These are phyloP conservation scores for Clarireedia sp. DNA, from an alignment of 2,329 filamentous ascomycete genomes.

Conservation along the genomic window DNA sequence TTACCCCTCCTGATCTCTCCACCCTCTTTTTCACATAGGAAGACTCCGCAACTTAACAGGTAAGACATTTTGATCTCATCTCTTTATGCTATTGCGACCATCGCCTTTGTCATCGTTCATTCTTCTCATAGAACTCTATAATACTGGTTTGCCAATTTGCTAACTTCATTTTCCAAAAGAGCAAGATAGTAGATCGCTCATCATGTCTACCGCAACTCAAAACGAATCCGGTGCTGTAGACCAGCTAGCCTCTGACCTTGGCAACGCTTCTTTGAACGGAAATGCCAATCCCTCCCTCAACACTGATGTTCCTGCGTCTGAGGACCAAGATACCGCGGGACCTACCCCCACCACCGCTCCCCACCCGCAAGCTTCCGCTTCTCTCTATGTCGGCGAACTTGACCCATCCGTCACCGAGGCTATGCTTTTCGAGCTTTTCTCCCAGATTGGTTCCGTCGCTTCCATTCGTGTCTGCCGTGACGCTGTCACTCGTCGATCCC, in stretches of 20 bases:
- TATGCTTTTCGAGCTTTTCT: constrained; percentile 99
- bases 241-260: constrained; percentile 72
- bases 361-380: constrained; percentile 88
- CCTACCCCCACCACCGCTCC: constrained; percentile 67
- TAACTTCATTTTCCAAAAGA: constrained; percentile 1
- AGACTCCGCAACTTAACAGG: constrained; percentile 21
- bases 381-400: constrained; percentile 97
- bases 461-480: constrained; percentile 99
- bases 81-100: constrained; percentile 1
- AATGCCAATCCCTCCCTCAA: constrained; percentile 63
- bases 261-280: constrained; percentile 62
- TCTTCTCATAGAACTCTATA: background rate
- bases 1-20: constrained; percentile 10
- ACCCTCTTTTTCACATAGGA: constrained; percentile 13
- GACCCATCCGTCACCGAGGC: constrained; percentile 97
- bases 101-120: background rate
- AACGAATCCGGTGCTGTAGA: constrained; percentile 53
- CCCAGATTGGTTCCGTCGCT: constrained; percentile 95
- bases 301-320: constrained; percentile 57
- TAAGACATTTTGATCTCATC: constrained; percentile 11
- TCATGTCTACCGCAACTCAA: constrained; percentile 54
- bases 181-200: constrained; percentile 26
- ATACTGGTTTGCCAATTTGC: constrained; percentile 8
- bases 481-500: constrained; percentile 94
- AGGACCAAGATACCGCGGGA: constrained; percentile 56